These are phyloP conservation scores for Colletotrichum musae DNA, from an alignment of 2,329 filamentous ascomycete species.

Conservation along the genomic window DNA sequence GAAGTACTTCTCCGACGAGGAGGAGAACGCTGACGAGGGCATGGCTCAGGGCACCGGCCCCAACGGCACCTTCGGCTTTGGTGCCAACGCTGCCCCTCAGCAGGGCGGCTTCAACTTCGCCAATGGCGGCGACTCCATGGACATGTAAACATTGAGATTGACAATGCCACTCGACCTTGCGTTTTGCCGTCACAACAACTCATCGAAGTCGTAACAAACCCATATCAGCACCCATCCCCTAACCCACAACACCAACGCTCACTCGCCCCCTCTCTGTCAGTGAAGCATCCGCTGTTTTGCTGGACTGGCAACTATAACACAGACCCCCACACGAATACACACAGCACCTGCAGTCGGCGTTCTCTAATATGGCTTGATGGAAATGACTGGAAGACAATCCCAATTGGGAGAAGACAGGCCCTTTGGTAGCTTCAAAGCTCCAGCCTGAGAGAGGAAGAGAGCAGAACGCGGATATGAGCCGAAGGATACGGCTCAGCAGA, in stretches of 20 bases:
- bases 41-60: constrained; percentile 79
- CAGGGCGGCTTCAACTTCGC: constrained; percentile 96
- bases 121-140: constrained; percentile 76
- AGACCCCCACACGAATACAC: constrained; percentile 39
- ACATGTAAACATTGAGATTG: constrained; percentile 65
- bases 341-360: constrained; percentile 43
- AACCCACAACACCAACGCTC: constrained; percentile 28
- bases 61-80: constrained; percentile 86
- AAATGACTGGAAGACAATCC: constrained; percentile 47
- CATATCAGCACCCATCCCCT: constrained; percentile 21
- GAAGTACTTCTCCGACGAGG: constrained; percentile 99
- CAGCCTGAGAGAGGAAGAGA: constrained; percentile 61
- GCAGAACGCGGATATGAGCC: constrained; percentile 30
- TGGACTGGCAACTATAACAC: constrained; percentile 31
- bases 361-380: constrained; percentile 56
- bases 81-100: constrained; percentile 71
- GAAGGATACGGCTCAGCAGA: constrained; percentile 31
- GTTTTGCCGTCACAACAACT: constrained; percentile 22
- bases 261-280: constrained; percentile 37
- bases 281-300: constrained; percentile 24
- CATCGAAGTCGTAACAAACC: constrained; percentile 9
- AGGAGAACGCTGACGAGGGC: constrained; percentile 89
- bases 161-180: constrained; percentile 15
- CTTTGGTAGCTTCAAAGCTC: constrained; percentile 77
- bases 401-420: constrained; percentile 56